Conservation (phyloP, 192 early-diverging fungal species). For the Backusella parvicylindrica region DNA sequence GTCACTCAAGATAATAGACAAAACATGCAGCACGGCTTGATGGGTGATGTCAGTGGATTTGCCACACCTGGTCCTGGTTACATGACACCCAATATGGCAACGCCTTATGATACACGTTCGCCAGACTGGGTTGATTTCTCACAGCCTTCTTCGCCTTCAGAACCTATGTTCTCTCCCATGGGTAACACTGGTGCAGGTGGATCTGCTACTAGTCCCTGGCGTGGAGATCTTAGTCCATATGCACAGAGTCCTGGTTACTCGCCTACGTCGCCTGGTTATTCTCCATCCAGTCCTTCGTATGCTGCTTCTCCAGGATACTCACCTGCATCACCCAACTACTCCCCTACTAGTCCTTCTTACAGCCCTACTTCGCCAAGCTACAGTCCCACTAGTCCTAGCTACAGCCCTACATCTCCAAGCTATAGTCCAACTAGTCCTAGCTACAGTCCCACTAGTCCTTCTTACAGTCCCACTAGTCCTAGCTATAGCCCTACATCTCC, state of each 20-base stretch:
- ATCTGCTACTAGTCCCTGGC: constrained; percentile 52
- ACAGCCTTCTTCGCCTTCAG: constrained; percentile 66
- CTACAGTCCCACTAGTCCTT: constrained; percentile 74
- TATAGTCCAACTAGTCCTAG: constrained; percentile 63
- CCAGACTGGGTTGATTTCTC: constrained; percentile 57
- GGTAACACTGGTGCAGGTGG: constrained; percentile 72
- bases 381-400: constrained; percentile 64
- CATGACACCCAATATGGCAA: constrained; percentile 59
- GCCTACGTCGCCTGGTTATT: constrained; percentile 71
- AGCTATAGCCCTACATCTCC: constrained; percentile 61
- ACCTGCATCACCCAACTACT: constrained; percentile 53
- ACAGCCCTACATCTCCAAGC: constrained; percentile 63
- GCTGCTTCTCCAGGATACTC: constrained; percentile 67
- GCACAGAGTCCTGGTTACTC: constrained; percentile 56
- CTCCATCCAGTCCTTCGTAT: constrained; percentile 71
- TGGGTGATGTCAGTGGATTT: constrained; percentile 43
- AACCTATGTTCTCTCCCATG: constrained; percentile 83
- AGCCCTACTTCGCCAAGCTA: constrained; percentile 71
- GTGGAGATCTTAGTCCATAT: constrained; percentile 34
- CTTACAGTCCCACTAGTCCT: constrained; percentile 70
- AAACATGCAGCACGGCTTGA: constrained; percentile 49
- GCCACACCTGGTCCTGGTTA: constrained; percentile 49
- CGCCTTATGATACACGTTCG: constrained; percentile 76
- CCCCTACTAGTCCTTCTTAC: constrained; percentile 67
- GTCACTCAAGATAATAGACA: constrained; percentile 55